A percentile compares a stretch with the other conserved stretches of the same genome.
Conservation (phyloP, 768 basidiomycete genomes). For the Pholiota conissans region DNA sequence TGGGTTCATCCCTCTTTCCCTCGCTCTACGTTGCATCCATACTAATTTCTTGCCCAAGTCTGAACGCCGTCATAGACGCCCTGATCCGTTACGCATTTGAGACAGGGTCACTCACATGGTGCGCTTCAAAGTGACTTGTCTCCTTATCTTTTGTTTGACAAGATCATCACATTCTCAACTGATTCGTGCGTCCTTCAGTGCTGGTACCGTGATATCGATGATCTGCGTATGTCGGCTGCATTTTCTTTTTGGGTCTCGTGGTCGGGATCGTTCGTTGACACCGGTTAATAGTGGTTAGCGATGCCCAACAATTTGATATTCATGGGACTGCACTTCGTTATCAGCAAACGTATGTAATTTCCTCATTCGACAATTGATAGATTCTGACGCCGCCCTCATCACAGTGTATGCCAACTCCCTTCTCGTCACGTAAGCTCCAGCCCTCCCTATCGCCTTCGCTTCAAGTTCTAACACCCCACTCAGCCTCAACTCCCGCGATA, state of each 20-base stretch:
- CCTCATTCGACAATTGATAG: conserved; percentile 6
- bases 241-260: neutral
- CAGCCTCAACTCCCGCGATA: neutral
- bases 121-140: conserved; percentile 1
- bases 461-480: neutral
- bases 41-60: conserved; percentile 27
- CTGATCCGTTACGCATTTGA: conserved; percentile 53
- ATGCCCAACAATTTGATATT: conserved; percentile 46
- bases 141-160: neutral
- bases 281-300: conserved; percentile 40
- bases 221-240: conserved; percentile 37
- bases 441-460: neutral
- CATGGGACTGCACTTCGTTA: conserved; percentile 50
- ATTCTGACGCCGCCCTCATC: conserved; percentile 5
- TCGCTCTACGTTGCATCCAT: neutral
- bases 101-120: conserved; percentile 53
- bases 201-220: conserved; percentile 48
- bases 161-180: neutral
- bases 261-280: conserved; percentile 4
- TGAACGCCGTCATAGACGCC: conserved; percentile 46
- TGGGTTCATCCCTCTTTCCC: neutral
- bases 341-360: conserved; percentile 41
- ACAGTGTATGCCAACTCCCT: conserved; percentile 19
- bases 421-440: conserved; percentile 20
- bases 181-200: conserved; percentile 22